Base-by-base conservation (phyloP, 257 asterid species). In the Nicotiana noctiflora region DNA sequence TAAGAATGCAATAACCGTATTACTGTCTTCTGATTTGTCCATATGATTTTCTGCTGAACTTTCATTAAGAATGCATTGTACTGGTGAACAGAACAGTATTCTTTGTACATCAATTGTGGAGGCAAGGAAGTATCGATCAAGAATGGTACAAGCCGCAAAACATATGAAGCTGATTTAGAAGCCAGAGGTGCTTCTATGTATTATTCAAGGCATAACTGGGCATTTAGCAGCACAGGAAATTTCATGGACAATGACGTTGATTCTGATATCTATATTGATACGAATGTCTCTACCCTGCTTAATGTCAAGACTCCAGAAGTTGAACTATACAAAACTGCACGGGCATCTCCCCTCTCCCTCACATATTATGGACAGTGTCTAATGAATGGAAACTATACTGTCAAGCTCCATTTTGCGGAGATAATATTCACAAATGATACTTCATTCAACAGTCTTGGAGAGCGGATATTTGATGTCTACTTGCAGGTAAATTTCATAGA, bases 171-270 rank as follows among this genome's bases (percentile, higher is more conserved):
- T 31, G 98, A 95, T 88, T 81, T 86, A 79, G 95, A 92, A 86
- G 46, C 86, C 59, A 84, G 97, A 85, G 98, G 97, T 27, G 96
- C 98, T 84, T 89, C 97, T 37, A 91, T 80, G 94, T 93, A 81
- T 76, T 91, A 89, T 86, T 13, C 74, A 63, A 85, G 88, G 59
- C 86, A 82, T 64, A 88, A 86, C 84, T 95, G 98, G 98, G 98
- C 97, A 46, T 87, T 95, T 85, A 93, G 97, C 90, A 95, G 98
- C 95, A 93, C 97, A 0, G 98, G 99, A 61, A 89, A 93, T 84
- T 93, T 93, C 89, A 84, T 93, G 92, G 98, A 93, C 85, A 84
- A 95, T 32, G 91, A 89, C 63, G 59, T 81, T 8, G 92, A 91
- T 83, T 76, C 92, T 6, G 98, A 94, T 80, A 81, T 88, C 79